Evolutionary conservation across 2,329 filamentous ascomycete genomes (phyloP).

Genomic region (Fusarium heterosporum): DNA sequence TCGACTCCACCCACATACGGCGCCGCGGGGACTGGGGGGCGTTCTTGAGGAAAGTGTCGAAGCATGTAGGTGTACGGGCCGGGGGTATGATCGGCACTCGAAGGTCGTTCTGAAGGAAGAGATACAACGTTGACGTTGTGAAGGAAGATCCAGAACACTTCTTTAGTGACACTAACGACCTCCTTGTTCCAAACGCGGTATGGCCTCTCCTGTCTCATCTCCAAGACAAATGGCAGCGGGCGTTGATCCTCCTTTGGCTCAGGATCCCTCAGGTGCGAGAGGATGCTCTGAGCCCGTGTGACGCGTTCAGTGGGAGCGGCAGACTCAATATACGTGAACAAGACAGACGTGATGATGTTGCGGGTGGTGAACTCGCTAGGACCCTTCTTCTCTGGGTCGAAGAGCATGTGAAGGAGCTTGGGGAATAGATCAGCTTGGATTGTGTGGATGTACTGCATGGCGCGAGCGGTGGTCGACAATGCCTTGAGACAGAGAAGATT

Average conservation of each 20-base stretch:
- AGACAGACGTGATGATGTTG: constrained; percentile 86
- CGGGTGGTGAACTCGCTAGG: constrained; percentile 96
- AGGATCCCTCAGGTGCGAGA: constrained; percentile 84
- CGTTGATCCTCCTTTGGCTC: constrained; percentile 78
- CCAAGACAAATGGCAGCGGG: constrained; percentile 86
- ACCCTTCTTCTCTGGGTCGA: constrained; percentile 97
- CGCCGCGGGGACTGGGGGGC: constrained; percentile 90
- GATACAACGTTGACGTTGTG: constrained; percentile 92
- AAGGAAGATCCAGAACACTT: constrained; percentile 99
- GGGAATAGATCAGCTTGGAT: constrained; percentile 88
- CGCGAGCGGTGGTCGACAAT: constrained; percentile 89
- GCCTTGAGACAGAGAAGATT: constrained; percentile 93
- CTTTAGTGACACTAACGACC: constrained; percentile 90
- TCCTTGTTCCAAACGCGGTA: constrained; percentile 97
- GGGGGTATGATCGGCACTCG: constrained; percentile 49
- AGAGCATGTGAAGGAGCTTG: constrained; percentile 86
- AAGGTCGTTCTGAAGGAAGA: constrained; percentile 60
- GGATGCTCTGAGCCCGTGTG: constrained; percentile 76
- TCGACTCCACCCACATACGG: constrained; percentile 97
- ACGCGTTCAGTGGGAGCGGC: constrained; percentile 71
- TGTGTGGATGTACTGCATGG: constrained; percentile 81
- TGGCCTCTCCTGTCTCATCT: constrained; percentile 87
- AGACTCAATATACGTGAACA: constrained; percentile 88
- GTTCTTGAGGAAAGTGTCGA: constrained; percentile 83
- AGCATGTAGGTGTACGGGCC: constrained; percentile 70